These are phyloP conservation scores for Lichtheimia corymbifera DNA, from an alignment of 371 early-diverging fungal species.

Conservation along the genomic window DNA sequence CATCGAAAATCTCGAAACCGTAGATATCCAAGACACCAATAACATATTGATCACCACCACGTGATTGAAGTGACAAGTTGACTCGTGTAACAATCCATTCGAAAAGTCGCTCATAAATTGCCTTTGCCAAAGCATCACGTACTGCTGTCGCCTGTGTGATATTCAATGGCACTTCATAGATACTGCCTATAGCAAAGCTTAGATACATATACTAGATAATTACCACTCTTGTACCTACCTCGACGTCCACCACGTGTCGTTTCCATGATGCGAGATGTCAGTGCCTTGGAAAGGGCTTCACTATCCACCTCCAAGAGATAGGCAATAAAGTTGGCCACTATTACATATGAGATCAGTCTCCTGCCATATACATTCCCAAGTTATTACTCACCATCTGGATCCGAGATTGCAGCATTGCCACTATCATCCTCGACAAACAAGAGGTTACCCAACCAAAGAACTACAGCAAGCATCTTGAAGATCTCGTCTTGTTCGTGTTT, in stretches of 20 bases:
- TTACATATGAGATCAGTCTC: background rate
- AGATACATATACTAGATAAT: too few species aligned
- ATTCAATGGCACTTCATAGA: conserved; percentile 84
- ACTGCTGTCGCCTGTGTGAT: conserved; percentile 75
- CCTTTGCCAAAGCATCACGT: conserved; percentile 87
- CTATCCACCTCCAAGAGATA: conserved; percentile 74
- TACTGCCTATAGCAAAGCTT: conserved; percentile 33
- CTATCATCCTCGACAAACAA: conserved; percentile 71
- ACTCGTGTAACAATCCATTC: conserved; percentile 91
- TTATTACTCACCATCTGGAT: conserved; percentile 55
- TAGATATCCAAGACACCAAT: conserved; percentile 97
- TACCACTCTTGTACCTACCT: conserved; percentile 28
- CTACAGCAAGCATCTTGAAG: conserved; percentile 78
- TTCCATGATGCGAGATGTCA: conserved; percentile 76
- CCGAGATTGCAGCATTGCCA: conserved; percentile 65
- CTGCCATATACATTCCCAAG: background rate
- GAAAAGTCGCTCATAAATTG: conserved; percentile 82
- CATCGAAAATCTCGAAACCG: conserved; percentile 94
- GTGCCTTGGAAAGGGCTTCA: conserved; percentile 63
- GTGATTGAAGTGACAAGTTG: conserved; percentile 74
- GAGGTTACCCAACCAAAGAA: conserved; percentile 85
- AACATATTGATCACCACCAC: conserved; percentile 67
- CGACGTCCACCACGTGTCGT: conserved; percentile 82
- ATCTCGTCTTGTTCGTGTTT: conserved; percentile 77
- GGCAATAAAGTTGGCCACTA: conserved; percentile 76